A percentile compares a stretch with the other conserved stretches of the same genome.
phyloP scores from a whole-genome alignment of 805 yeast species.

The Starmerella apis region DNA sequence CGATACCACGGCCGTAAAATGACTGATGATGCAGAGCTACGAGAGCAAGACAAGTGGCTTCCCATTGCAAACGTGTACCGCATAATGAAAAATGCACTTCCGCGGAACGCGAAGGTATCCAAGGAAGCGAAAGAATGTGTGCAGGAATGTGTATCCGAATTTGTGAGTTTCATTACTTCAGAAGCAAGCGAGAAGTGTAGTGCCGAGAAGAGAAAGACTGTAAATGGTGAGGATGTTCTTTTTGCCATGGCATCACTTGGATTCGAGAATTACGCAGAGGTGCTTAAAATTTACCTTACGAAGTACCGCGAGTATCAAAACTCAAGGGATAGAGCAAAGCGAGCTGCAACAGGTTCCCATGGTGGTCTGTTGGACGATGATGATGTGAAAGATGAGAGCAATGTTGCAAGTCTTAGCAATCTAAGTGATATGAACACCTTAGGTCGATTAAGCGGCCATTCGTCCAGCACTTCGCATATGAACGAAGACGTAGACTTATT shows the following conservation, averaged over 20 bases:
- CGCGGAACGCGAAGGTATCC: constrained; percentile 62
- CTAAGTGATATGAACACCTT: neutral
- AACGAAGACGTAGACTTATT: neutral
- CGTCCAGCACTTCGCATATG: neutral
- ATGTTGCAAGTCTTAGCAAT: neutral
- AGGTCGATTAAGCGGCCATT: neutral
- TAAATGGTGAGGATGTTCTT: constrained; percentile 59
- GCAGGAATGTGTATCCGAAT: constrained; percentile 61
- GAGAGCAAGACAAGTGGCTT: constrained; percentile 52
- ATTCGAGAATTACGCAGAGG: constrained; percentile 60
- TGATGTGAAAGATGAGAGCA: neutral
- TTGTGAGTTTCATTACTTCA: constrained; percentile 56
- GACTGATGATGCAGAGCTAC: constrained; percentile 39
- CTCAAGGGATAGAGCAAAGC: constrained; percentile 23
- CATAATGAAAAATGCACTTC: constrained; percentile 64
- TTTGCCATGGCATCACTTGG: constrained; percentile 56
- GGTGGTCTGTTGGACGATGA: neutral
- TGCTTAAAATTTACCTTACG: constrained; percentile 55
- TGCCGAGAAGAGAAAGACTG: constrained; percentile 57
- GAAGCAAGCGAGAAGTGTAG: constrained; percentile 54
- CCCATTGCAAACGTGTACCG: constrained; percentile 58
- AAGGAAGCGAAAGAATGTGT: constrained; percentile 72
- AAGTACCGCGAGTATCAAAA: constrained; percentile 44
- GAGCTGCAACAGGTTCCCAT: constrained; percentile 1
- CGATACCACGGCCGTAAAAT: constrained; percentile 1